Evolutionary conservation across 148 eudicot genomes (phyloP).

Genomic region (Rhododendron ferrugineum): DNA sequence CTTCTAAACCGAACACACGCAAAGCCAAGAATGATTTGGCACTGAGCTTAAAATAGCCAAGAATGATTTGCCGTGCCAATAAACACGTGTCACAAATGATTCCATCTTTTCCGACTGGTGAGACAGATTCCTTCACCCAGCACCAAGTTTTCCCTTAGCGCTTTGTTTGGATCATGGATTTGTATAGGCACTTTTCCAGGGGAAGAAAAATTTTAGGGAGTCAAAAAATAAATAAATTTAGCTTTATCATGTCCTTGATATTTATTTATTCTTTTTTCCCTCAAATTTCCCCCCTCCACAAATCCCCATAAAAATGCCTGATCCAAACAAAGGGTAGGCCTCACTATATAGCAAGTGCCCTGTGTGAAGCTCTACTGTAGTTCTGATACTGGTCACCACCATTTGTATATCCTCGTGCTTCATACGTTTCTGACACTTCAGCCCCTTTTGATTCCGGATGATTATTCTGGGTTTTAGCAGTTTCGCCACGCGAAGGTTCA

Average conservation of each 20-base stretch:
- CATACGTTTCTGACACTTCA: slow-evolving; percentile 11
- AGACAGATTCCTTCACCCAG: neutral
- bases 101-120: neutral
- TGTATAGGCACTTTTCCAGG: neutral
- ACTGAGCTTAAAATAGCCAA: slow-evolving; percentile 51
- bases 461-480: slow-evolving; percentile 4
- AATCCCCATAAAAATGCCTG: neutral
- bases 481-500: slow-evolving; percentile 11
- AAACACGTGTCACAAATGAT: slow-evolving; percentile 4
- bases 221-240: neutral
- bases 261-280: neutral
- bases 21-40: slow-evolving; percentile 40
- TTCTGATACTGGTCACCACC: slow-evolving; percentile 19
- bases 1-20: neutral
- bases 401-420: slow-evolving; percentile 2
- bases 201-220: neutral
- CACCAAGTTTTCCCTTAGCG: neutral
- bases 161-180: neutral
- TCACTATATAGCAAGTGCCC: slow-evolving; percentile 49
- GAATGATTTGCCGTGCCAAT: slow-evolving; percentile 55
- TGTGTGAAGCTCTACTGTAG: slow-evolving; percentile 32
- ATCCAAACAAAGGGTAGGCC: neutral
- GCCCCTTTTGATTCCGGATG: slow-evolving; percentile 27
- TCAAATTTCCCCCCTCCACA: neutral
- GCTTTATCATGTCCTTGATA: neutral